phyloP scores from a whole-genome alignment of 2,329 filamentous ascomycete species.

The Neocatenulostroma microsporum region DNA sequence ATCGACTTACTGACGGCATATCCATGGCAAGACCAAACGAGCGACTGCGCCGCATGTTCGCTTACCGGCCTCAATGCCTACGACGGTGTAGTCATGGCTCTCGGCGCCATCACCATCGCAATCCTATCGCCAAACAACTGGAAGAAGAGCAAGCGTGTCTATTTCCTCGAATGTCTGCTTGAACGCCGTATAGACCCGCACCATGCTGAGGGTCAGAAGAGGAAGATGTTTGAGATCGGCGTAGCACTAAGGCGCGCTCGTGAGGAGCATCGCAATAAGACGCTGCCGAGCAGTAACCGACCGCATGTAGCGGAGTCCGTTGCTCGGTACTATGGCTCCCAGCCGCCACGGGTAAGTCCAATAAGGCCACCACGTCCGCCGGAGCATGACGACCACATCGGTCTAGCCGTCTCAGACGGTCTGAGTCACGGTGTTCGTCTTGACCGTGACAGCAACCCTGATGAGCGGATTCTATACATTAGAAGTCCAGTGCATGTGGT shows the following conservation, averaged over 20 bases:
- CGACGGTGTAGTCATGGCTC: slow-evolving; percentile 11
- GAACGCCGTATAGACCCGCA: slow-evolving; percentile 4
- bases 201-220: slow-evolving; percentile 5
- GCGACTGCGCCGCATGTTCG: slow-evolving; percentile 20
- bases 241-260: slow-evolving; percentile 4
- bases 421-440: slow-evolving; percentile 2
- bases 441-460: background rate
- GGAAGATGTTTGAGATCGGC: slow-evolving; percentile 8
- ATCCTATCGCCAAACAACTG: slow-evolving; percentile 16
- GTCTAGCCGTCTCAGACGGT: background rate
- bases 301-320: slow-evolving; percentile 1
- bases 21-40: slow-evolving; percentile 7
- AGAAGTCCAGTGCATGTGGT: no score
- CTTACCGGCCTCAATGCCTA: slow-evolving; percentile 7
- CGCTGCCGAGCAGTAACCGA: no score
- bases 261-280: slow-evolving; percentile 1
- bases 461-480: no score
- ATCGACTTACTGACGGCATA: slow-evolving; percentile 3
- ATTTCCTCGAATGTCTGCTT: slow-evolving; percentile 9
- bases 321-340: no score
- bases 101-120: slow-evolving; percentile 20
- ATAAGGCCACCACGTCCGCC: slow-evolving; percentile 1
- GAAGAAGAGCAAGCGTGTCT: slow-evolving; percentile 20
- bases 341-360: background rate
- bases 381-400: slow-evolving; percentile 7